Percentiles rank a stretch among this genome's conserved stretches.
Evolutionary conservation across 495 filamentous ascomycete species (phyloP).

Genomic region (Parathielavia appendiculata): DNA sequence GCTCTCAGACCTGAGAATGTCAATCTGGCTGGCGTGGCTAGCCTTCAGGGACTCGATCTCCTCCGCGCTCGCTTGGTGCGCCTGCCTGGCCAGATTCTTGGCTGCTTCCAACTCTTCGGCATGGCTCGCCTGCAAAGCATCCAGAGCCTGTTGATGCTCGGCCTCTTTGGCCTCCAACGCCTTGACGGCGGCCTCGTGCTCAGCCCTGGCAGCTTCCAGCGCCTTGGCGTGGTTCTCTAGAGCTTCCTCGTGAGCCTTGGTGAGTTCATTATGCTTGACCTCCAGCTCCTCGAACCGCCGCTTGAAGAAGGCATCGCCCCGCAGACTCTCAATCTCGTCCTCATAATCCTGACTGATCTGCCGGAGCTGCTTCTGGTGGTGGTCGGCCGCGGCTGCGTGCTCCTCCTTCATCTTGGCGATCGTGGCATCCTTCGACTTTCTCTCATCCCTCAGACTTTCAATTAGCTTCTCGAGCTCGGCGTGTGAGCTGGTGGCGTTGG

Average conservation of each 20-base stretch:
- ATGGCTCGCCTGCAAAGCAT: constrained; percentile 41
- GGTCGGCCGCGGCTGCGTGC: constrained; percentile 39
- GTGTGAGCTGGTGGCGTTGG: constrained; percentile 35
- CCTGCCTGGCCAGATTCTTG: constrained; percentile 37
- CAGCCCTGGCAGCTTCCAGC: constrained; percentile 36
- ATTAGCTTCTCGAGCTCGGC: constrained; percentile 23
- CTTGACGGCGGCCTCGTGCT: constrained; percentile 33
- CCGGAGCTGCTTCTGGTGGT: constrained; percentile 47
- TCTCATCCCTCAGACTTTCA: constrained; percentile 45
- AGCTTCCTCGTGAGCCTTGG: constrained; percentile 37
- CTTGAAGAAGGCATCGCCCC: constrained; percentile 51
- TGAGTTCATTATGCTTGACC: constrained; percentile 42
- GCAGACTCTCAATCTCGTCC: constrained; percentile 52
- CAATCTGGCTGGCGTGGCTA: constrained; percentile 44
- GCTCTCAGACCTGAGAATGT: constrained; percentile 39
- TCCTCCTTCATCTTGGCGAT: constrained; percentile 41
- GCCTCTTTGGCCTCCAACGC: constrained; percentile 39
- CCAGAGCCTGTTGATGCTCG: constrained; percentile 40
- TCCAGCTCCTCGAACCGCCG: constrained; percentile 49
- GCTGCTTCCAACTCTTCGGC: constrained; percentile 43
- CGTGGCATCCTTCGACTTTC: constrained; percentile 33
- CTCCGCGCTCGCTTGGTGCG: constrained; percentile 32
- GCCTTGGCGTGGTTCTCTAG: constrained; percentile 34
- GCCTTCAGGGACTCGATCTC: constrained; percentile 44
- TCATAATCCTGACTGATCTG: constrained; percentile 51